Percentiles rank a stretch among this genome's conserved stretches.
Conservation (phyloP, 2,329 filamentous ascomycete genomes). For the Fusarium euwallaceae region DNA sequence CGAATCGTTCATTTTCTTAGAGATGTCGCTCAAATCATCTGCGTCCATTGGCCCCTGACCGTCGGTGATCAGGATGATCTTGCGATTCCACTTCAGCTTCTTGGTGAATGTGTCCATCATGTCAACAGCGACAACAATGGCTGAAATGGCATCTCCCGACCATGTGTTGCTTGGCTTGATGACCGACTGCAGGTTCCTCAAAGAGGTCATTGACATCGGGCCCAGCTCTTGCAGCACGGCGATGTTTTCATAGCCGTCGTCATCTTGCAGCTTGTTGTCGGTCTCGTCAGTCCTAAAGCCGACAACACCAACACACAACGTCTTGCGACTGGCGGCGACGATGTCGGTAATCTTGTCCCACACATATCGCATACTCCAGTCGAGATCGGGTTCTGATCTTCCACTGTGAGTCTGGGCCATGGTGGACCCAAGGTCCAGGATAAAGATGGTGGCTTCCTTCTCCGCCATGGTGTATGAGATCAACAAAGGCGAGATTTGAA, state of each 20-base stretch:
- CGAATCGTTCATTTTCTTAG: constrained; percentile 78
- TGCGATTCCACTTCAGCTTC: constrained; percentile 83
- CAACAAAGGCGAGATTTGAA: constrained; percentile 1
- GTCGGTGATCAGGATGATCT: constrained; percentile 89
- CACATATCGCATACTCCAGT: constrained; percentile 91
- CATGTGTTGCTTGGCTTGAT: constrained; percentile 77
- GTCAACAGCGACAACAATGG: constrained; percentile 85
- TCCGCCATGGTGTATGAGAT: constrained; percentile 75
- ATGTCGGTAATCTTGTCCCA: constrained; percentile 89
- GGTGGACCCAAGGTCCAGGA: constrained; percentile 88
- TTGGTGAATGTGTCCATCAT: constrained; percentile 87
- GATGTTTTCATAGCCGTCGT: constrained; percentile 85
- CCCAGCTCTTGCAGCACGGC: constrained; percentile 79
- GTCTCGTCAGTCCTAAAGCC: constrained; percentile 86
- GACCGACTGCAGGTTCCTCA: constrained; percentile 72
- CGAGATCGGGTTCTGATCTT: constrained; percentile 82
- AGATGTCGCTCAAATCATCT: constrained; percentile 78
- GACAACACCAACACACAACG: constrained; percentile 81
- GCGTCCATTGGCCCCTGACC: constrained; percentile 79
- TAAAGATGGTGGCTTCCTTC: constrained; percentile 93
- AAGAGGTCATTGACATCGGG: constrained; percentile 73
- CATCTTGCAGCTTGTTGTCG: constrained; percentile 74
- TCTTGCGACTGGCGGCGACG: constrained; percentile 75
- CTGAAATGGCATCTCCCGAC: constrained; percentile 87
- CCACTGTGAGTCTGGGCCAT: constrained; percentile 82